A percentile compares a stretch with the other conserved stretches of the same genome.
Evolutionary conservation across 2,329 filamentous ascomycete genomes (phyloP).

Genomic region (Colletotrichum lentis): DNA sequence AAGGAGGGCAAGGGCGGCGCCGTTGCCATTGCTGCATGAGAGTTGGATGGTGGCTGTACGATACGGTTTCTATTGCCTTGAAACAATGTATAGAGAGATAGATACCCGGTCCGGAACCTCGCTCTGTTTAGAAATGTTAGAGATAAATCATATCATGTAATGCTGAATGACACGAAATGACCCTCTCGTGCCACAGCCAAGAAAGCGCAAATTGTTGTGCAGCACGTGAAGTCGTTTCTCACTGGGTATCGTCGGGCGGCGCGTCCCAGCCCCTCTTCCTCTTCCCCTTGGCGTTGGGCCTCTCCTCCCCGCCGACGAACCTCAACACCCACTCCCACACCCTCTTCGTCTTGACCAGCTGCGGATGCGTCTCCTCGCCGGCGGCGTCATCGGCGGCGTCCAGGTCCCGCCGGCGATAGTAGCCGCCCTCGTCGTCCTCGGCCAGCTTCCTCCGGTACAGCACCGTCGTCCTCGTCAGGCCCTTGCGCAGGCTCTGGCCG

Average conservation of each 20-base stretch:
- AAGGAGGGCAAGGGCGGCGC: slow-evolving; percentile 47
- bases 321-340: slow-evolving; percentile 79
- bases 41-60: neutral
- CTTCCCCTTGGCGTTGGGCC: slow-evolving; percentile 36
- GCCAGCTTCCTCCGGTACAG: slow-evolving; percentile 66
- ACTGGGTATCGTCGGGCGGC: slow-evolving; percentile 54
- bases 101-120: slow-evolving; percentile 22
- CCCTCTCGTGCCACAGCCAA: too few relatives aligned
- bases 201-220: too few relatives aligned
- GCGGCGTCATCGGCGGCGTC: slow-evolving; percentile 39
- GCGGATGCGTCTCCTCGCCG: slow-evolving; percentile 51
- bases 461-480: slow-evolving; percentile 74
- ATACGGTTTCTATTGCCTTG: slow-evolving; percentile 17
- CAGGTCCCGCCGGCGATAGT: slow-evolving; percentile 64
- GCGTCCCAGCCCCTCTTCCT: slow-evolving; percentile 47
- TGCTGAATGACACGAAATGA: neutral
- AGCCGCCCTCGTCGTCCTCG: slow-evolving; percentile 60
- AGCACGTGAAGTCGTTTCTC: neutral
- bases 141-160: slow-evolving; percentile 24
- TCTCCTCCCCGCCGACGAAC: slow-evolving; percentile 64
- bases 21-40: slow-evolving; percentile 41
- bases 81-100: slow-evolving; percentile 11
- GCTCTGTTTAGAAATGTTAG: slow-evolving; percentile 2
- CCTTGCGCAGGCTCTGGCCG: slow-evolving; percentile 79
- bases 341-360: slow-evolving; percentile 68